A percentile compares a stretch with the other conserved stretches of the same genome.
Conservation (phyloP, 345 rosid genomes). For the Acer negundo region DNA sequence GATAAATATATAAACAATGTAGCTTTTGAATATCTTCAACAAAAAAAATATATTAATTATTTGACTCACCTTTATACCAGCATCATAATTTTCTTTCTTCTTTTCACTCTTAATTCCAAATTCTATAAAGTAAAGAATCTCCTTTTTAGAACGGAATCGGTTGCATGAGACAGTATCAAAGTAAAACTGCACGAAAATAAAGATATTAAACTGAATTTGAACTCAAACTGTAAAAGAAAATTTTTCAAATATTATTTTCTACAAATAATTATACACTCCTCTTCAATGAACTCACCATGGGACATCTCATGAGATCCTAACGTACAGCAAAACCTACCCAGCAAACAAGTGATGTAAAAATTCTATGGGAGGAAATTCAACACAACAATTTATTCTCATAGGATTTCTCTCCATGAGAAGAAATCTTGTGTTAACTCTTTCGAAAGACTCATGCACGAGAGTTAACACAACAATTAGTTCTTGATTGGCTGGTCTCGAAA, state of each 20-base stretch:
- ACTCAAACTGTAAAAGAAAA: background rate
- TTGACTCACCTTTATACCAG: slow-evolving; percentile 31
- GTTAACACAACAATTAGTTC: background rate
- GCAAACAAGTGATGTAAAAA: too few species aligned
- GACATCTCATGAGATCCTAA: background rate
- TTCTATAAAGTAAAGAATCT: slow-evolving; percentile 46
- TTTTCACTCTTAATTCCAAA: slow-evolving; percentile 38
- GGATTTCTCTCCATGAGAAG: background rate
- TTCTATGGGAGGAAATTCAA: background rate
- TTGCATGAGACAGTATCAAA: slow-evolving; percentile 35
- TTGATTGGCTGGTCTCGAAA: too few species aligned
- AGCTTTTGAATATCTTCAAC: background rate
- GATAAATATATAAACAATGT: background rate
- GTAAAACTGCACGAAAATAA: slow-evolving; percentile 42
- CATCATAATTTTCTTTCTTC: slow-evolving; percentile 24
- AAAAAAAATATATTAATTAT: background rate
- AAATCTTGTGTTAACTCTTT: background rate
- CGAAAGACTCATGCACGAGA: background rate
- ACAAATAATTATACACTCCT: background rate
- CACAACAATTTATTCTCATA: background rate
- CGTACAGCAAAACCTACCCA: background rate
- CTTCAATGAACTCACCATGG: too few species aligned
- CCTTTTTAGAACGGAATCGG: slow-evolving; percentile 52
- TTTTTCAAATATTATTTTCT: background rate
- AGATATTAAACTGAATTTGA: background rate